Evolutionary conservation across 83 land plant genomes (phyloP).

Genomic region (Thuja plicata): DNA sequence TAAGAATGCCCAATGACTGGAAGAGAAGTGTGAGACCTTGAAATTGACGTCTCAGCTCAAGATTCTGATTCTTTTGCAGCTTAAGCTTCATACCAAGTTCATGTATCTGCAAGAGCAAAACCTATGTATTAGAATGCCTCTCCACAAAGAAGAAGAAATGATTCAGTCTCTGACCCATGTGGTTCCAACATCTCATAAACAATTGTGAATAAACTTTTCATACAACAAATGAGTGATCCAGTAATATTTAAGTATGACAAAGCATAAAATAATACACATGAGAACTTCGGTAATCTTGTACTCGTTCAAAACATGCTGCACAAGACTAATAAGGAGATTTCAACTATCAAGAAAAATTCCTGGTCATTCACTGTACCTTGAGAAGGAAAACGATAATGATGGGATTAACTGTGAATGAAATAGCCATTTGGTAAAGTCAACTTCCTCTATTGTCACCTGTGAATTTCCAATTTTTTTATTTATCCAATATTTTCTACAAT

Average conservation of each 20-base stretch:
- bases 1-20: background rate
- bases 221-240: background rate
- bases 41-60: slow-evolving; percentile 70
- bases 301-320: background rate
- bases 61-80: slow-evolving; percentile 78
- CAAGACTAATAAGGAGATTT: background rate
- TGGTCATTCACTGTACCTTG: background rate
- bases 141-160: background rate
- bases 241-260: background rate
- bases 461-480: background rate
- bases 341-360: background rate
- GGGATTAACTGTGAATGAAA: background rate
- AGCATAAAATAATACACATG: background rate
- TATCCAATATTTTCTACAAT: background rate
- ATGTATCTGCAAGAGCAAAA: slow-evolving; percentile 59
- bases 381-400: background rate
- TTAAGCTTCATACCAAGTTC: slow-evolving; percentile 80
- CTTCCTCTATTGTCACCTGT: background rate
- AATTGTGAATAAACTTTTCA: background rate
- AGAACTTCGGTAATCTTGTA: background rate
- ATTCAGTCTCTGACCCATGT: background rate
- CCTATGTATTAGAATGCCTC: background rate
- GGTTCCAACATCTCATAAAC: background rate
- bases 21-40: slow-evolving; percentile 45
- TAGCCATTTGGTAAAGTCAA: background rate